Conservation (phyloP, 2,329 filamentous ascomycete genomes). For the Diplodia corticola region DNA sequence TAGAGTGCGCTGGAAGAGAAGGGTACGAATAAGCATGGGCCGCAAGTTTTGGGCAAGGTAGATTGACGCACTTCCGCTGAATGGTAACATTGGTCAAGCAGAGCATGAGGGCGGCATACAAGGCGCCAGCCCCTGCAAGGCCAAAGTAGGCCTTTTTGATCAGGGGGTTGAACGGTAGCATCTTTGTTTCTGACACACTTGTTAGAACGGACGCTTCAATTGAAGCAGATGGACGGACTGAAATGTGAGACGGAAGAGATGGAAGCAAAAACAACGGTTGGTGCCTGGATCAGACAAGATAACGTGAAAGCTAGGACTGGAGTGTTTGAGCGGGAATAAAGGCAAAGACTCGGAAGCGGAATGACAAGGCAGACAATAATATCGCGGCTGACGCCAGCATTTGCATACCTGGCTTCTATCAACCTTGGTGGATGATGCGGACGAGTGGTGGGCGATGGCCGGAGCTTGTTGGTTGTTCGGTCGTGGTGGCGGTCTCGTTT, state of each 20-base stretch:
- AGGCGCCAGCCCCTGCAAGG: conserved; percentile 54
- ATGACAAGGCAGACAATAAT: not conserved
- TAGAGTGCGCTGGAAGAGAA: conserved; percentile 85
- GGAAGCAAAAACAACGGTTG: not conserved
- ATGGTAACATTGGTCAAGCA: conserved; percentile 67
- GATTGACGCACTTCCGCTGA: conserved; percentile 71
- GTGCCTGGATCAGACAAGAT: not conserved
- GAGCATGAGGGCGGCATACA: conserved; percentile 68
- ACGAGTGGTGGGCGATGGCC: conserved; percentile 10
- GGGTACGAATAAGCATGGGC: not conserved
- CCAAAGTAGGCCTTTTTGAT: conserved; percentile 41
- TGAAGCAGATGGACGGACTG: not conserved
- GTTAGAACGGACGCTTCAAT: not conserved
- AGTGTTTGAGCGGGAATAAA: not conserved
- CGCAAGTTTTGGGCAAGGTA: not conserved
- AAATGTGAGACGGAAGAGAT: not conserved
- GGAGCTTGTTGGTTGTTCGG: not conserved
- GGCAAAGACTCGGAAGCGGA: not conserved
- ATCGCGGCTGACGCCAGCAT: not conserved
- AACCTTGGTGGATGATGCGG: conserved; percentile 2
- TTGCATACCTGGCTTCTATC: not conserved
- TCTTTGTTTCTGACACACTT: conserved; percentile 11
- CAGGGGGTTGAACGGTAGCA: conserved; percentile 33
- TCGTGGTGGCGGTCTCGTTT: conserved; percentile 14
- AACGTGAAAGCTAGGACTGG: not conserved